These are phyloP conservation scores for Boletellus sp. DNA, from an alignment of 768 basidiomycete genomes.

Conservation along the genomic window DNA sequence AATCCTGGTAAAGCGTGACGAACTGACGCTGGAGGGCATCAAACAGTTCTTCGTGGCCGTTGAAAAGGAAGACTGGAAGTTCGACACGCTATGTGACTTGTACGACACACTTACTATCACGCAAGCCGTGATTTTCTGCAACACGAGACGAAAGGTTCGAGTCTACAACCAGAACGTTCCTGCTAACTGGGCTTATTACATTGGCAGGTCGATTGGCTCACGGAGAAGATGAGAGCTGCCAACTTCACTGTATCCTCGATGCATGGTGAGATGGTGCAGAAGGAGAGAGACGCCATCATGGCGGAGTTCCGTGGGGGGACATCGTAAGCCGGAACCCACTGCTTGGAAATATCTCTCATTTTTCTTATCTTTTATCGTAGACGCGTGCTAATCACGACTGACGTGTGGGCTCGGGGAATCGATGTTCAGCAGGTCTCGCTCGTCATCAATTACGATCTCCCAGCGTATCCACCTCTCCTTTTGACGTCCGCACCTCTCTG, in stretches of 20 bases:
- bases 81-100: conserved; percentile 94
- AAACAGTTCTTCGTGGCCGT: conserved; percentile 98
- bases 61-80: conserved; percentile 99
- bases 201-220: conserved; percentile 89
- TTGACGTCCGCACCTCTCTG: conserved; percentile 9
- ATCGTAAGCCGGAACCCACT: conserved; percentile 52
- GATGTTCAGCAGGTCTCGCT: conserved; percentile 98
- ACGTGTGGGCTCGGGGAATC: conserved; percentile 97
- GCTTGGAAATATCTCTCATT: neutral
- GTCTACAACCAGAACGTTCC: neutral
- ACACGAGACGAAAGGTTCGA: conserved; percentile 89
- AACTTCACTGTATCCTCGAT: conserved; percentile 97
- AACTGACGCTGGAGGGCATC: conserved; percentile 94
- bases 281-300: conserved; percentile 95
- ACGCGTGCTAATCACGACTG: conserved; percentile 92
- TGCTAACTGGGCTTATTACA: conserved; percentile 7
- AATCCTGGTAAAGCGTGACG: conserved; percentile 98
- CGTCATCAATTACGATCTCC: conserved; percentile 96
- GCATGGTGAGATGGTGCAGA: conserved; percentile 96
- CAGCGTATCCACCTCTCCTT: conserved; percentile 56
- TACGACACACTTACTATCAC: conserved; percentile 99
- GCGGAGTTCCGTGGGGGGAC: conserved; percentile 92
- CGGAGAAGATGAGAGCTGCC: conserved; percentile 98
- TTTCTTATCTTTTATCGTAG: conserved; percentile 35
- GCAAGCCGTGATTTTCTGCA: conserved; percentile 99